Percentiles rank a stretch among this genome's conserved stretches.
Conservation (phyloP, 2,329 filamentous ascomycete genomes). For the Diaporthe ampelina region DNA sequence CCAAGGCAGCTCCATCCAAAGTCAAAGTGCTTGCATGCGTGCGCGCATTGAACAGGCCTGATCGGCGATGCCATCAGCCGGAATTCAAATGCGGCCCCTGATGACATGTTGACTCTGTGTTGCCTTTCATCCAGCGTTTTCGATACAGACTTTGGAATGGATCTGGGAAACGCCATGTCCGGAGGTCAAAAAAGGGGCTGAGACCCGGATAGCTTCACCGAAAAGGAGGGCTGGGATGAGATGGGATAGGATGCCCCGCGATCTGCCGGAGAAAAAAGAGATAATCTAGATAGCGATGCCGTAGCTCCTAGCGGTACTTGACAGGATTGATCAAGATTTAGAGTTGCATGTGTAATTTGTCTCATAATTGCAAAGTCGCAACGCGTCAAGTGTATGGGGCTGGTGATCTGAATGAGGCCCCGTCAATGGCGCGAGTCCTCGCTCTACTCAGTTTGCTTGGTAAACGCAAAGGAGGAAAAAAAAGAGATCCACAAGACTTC, state of each 20-base stretch:
- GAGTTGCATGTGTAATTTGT: conserved; percentile 38
- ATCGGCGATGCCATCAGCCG: conserved; percentile 25
- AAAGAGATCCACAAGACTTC: background rate
- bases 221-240: conserved; percentile 19
- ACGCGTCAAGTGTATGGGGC: conserved; percentile 19
- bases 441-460: background rate
- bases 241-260: conserved; percentile 17
- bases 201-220: conserved; percentile 31
- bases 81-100: conserved; percentile 11
- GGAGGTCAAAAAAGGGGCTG: conserved; percentile 32
- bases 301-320: conserved; percentile 9
- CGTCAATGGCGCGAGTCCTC: background rate
- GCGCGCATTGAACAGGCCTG: background rate
- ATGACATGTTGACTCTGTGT: background rate
- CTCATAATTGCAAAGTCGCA: conserved; percentile 33
- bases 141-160: background rate
- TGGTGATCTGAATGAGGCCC: conserved; percentile 19
- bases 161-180: conserved; percentile 9
- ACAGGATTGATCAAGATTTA: conserved; percentile 8
- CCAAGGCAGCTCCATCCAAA: background rate
- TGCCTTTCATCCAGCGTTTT: conserved; percentile 1
- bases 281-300: conserved; percentile 28
- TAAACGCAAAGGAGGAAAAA: background rate
- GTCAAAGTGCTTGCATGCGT: conserved; percentile 15
- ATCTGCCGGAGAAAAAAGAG: conserved; percentile 22